Conservation (phyloP, 768 basidiomycete species). For the Gloeopeniophorella convolvens region DNA sequence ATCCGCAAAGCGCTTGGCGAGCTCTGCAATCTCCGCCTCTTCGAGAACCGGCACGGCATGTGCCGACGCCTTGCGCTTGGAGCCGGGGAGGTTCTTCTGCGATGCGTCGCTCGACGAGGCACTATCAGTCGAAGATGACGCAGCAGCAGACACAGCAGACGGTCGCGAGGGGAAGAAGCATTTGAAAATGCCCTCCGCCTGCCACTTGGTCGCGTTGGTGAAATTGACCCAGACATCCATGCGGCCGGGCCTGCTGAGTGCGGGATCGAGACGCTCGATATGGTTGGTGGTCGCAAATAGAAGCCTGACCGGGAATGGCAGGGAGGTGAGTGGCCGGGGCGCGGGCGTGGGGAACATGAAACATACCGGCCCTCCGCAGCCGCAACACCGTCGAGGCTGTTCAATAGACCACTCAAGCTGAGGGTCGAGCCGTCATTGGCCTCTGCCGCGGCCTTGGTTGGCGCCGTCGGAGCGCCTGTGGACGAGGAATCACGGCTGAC, state of each 20-base stretch:
- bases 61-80: constrained; percentile 53
- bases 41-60: constrained; percentile 63
- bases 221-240: constrained; percentile 95
- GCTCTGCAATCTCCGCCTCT: constrained; percentile 67
- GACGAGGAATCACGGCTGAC: constrained; percentile 77
- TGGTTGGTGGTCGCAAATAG: constrained; percentile 93
- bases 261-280: constrained; percentile 87
- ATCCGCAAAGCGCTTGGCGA: constrained; percentile 78
- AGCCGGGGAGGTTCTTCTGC: constrained; percentile 61
- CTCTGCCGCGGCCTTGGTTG: constrained; percentile 30
- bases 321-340: constrained; percentile 1
- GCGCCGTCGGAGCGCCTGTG: constrained; percentile 60
- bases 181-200: constrained; percentile 89
- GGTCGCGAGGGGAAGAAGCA: constrained; percentile 82
- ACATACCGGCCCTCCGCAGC: constrained; percentile 81
- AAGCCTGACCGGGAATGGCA: constrained; percentile 39
- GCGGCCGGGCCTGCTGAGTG: constrained; percentile 79
- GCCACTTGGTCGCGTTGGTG: constrained; percentile 86
- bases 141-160: background rate
- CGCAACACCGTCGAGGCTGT: constrained; percentile 82
- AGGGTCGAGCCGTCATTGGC: constrained; percentile 73
- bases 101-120: constrained; percentile 37
- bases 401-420: constrained; percentile 77
- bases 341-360: constrained; percentile 1
- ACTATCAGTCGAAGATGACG: constrained; percentile 12